Base-by-base conservation (phyloP, 805 yeast species). In the Barnettozyma siamensis region DNA sequence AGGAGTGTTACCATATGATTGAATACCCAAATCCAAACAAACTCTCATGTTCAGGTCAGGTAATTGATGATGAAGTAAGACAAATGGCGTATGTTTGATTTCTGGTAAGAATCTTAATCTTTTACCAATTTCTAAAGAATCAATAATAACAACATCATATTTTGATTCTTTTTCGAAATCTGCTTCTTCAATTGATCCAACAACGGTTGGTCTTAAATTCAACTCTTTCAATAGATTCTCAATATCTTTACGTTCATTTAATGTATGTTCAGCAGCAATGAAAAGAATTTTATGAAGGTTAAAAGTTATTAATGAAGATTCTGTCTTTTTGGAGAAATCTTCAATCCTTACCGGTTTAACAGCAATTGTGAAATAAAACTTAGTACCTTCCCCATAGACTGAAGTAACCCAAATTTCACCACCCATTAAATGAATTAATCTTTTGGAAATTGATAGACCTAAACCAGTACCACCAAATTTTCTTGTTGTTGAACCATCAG, bases 401-500 rank as follows among this genome's bases (percentile, higher is more conserved):
- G 93, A 83, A 16, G 84, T 76, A 18, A 87, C 95, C 95, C 95
- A 86, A 47, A 87, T 86, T 48, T 83, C 91, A 58, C 95, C 95
- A 31, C 95, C 95, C 95, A 87, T 86, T 48, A 87, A 72, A 55
- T 85, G 89, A 55, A 87, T 86, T 52, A 87, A 72, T 53, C 85
- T 88, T 61, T 85, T 86, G 10, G 95, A 87, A 61, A 87, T 87
- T 3, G 94, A 84, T 41, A 87, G 70, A n/a, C 95, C 95, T 36
- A 87, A 70, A 49, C 95, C 95, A 4, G 95, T 87, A 55, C 95
- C 95, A 54, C 95, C 95, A 59, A 87, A 87, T 62, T 85, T 85
- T 60, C 95, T 75, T 2, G 95, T 87, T 2, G 95, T 87, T 7
- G 95, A 85, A 33, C 95, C 95, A 65, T 87, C 95, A 7, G 95